phyloP scores from a whole-genome alignment of 371 early-diverging fungal genomes.

The Mucor lusitanicus region DNA sequence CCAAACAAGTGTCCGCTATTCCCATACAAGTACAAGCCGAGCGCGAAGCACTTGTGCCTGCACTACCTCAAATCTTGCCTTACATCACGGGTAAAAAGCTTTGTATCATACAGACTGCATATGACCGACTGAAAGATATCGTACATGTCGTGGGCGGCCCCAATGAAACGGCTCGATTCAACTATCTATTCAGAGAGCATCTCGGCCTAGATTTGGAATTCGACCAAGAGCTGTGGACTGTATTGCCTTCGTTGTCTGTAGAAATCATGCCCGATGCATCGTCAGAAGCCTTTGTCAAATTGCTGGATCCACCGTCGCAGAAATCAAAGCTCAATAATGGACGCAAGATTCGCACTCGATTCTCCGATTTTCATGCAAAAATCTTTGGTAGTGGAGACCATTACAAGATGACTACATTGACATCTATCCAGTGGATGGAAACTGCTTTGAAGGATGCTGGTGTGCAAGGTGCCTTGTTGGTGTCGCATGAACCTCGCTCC shows the following conservation, averaged over 20 bases:
- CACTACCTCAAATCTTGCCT: slow-evolving; percentile 38
- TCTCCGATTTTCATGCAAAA: slow-evolving; percentile 51
- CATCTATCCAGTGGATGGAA: slow-evolving; percentile 60
- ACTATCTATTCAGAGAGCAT: slow-evolving; percentile 39
- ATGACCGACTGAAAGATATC: slow-evolving; percentile 47
- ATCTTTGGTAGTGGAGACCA: slow-evolving; percentile 62
- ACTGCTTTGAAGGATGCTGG: slow-evolving; percentile 54
- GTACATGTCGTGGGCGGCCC: slow-evolving; percentile 54
- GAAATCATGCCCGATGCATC: slow-evolving; percentile 43
- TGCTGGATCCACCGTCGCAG: slow-evolving; percentile 32
- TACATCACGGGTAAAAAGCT: slow-evolving; percentile 40
- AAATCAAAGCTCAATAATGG: slow-evolving; percentile 41
- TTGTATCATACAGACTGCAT: slow-evolving; percentile 50
- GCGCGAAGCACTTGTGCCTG: slow-evolving; percentile 40
- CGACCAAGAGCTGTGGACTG: slow-evolving; percentile 35
- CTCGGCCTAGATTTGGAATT: slow-evolving; percentile 10
- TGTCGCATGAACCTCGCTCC: slow-evolving; percentile 57
- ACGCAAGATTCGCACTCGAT: slow-evolving; percentile 44
- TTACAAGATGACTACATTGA: slow-evolving; percentile 56
- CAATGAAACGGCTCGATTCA: slow-evolving; percentile 42
- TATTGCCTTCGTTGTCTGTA: slow-evolving; percentile 28
- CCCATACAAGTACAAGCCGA: slow-evolving; percentile 53
- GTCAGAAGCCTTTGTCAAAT: slow-evolving; percentile 42
- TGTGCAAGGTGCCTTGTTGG: slow-evolving; percentile 42
- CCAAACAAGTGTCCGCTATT: slow-evolving; percentile 43